Base-by-base conservation (phyloP, 192 early-diverging fungal species). In the Borealophlyctis nickersoniae region DNA sequence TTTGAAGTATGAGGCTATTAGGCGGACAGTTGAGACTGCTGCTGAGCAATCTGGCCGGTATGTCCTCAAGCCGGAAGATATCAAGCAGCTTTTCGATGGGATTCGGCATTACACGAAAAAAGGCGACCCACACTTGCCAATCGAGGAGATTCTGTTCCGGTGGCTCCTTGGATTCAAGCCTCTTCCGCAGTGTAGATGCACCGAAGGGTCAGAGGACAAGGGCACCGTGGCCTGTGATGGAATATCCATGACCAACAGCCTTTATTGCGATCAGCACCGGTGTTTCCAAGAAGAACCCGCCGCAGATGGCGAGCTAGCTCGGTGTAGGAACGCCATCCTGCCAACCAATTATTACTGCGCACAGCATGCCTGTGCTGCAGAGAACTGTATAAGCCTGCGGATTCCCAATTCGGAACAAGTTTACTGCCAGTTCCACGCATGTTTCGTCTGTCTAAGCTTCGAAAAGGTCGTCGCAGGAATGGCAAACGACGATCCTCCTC, bases 101-200 rank as follows among this genome's bases (percentile, higher is more conserved):
- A 68, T 71, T 35, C 16, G 52, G 48, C 69, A 71, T 36, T 71
- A 71, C 56, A n/a, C n/a, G n/a, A n/a, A n/a, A n/a, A n/a, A n/a
- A n/a, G n/a, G n/a, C n/a, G 64, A 71, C 50, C 33, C 16, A n/a
- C 14, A 30, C 11, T 56, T 71, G 63, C 51, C 66, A n/a, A 31
- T 36, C 11, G 31, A 34, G 11, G 69, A 71, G 49, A 32, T 71
- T 31, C 57, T 71, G 5, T 62, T 45, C 30, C n/a, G 55, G 23
- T 71, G 60, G 30, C 16, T 71, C 14, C 14, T 1, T 7, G 69
- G 69, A n/a, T 60, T 57, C 24, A 45, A 16, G n/a, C 69, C 69
- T 2, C 63, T 29, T 7, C 69, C 62, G 19, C 24, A 26, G 49
- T 71, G 69, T 63, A 27, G 19, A 9, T 70, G 24, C 45, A 36